phyloP scores from a whole-genome alignment of 371 early-diverging fungal species.

The Lichtheimia hyalospora region DNA sequence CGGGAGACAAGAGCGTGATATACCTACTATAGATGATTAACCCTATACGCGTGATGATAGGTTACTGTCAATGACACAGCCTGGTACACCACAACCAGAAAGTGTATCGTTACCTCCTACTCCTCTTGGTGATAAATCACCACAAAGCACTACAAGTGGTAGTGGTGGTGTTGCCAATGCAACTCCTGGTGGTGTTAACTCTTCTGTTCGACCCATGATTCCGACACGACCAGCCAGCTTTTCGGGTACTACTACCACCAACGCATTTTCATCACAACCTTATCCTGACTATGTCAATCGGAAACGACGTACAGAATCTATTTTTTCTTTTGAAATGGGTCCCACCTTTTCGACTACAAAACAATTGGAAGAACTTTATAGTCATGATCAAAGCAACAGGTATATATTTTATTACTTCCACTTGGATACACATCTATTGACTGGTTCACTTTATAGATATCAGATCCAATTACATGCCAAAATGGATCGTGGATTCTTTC shows the following conservation, averaged over 20 bases:
- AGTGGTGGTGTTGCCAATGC: neutral
- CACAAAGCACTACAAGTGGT: constrained; percentile 26
- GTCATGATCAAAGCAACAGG: constrained; percentile 46
- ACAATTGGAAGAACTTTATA: constrained; percentile 37
- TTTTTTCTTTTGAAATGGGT: constrained; percentile 50
- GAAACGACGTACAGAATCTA: constrained; percentile 46
- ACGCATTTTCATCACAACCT: constrained; percentile 39
- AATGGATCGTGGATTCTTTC: constrained; percentile 76
- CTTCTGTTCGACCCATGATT: constrained; percentile 25
- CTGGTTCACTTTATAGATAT: constrained; percentile 20
- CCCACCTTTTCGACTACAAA: constrained; percentile 46
- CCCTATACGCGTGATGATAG: constrained; percentile 3
- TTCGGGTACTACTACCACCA: constrained; percentile 30
- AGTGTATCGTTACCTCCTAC: constrained; percentile 16
- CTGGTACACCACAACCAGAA: constrained; percentile 21
- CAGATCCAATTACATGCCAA: constrained; percentile 60
- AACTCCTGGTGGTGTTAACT: neutral
- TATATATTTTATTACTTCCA: constrained; percentile 13
- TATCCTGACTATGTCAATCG: constrained; percentile 38
- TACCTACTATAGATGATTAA: too few relatives aligned
- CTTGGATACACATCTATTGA: neutral
- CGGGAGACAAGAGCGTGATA: too few relatives aligned
- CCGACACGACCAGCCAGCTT: constrained; percentile 44
- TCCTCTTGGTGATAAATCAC: constrained; percentile 13
- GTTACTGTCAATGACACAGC: constrained; percentile 19